phyloP scores from a whole-genome alignment of 2,329 filamentous ascomycete species.

The Zymoseptoria brevis region DNA sequence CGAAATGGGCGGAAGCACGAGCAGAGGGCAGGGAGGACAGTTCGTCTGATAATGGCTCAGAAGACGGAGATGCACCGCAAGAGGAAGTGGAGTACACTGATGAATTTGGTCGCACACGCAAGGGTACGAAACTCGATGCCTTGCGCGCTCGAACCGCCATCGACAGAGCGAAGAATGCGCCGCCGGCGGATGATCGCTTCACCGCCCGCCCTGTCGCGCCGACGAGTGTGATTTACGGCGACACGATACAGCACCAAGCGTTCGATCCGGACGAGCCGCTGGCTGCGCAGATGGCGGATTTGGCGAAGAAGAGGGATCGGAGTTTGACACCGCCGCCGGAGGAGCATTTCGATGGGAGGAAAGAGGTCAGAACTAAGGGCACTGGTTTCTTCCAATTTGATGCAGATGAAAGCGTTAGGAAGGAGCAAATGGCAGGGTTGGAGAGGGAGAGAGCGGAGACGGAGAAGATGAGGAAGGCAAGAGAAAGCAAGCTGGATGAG shows the following conservation, averaged over 20 bases:
- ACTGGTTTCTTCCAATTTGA: constrained; percentile 90
- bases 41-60: constrained; percentile 31
- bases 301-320: constrained; percentile 71
- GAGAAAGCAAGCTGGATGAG: constrained; percentile 44
- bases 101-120: constrained; percentile 80
- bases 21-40: constrained; percentile 38
- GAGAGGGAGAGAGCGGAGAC: constrained; percentile 60
- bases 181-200: constrained; percentile 50
- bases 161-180: constrained; percentile 43
- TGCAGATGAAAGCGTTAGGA: constrained; percentile 57
- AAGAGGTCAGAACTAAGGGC: constrained; percentile 79
- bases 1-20: constrained; percentile 73
- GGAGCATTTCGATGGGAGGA: constrained; percentile 75
- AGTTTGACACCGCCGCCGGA: constrained; percentile 71
- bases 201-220: constrained; percentile 61
- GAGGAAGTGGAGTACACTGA: constrained; percentile 82
- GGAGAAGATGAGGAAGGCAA: constrained; percentile 53
- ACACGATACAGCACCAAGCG: constrained; percentile 72
- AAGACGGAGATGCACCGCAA: constrained; percentile 32
- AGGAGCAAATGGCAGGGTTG: constrained; percentile 69
- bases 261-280: constrained; percentile 66
- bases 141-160: constrained; percentile 51
- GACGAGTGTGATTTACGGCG: constrained; percentile 65
- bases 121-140: constrained; percentile 63
- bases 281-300: constrained; percentile 62